phyloP scores from a whole-genome alignment of 1,139 yeast genomes.

The Protomyces inundatus region DNA sequence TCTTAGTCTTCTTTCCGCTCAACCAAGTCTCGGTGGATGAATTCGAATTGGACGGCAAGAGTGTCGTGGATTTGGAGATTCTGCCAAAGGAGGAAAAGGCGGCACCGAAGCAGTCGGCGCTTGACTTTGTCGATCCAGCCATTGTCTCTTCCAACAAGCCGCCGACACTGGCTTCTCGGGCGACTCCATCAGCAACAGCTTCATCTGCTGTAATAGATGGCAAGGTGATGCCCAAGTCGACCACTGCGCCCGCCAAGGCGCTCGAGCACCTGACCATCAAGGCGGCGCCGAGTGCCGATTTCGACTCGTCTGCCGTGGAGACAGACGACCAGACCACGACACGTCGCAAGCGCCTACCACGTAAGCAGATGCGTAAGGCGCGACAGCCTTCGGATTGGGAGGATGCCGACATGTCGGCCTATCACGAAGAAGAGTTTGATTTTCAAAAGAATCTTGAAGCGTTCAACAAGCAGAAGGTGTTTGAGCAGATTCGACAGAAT shows the following conservation, averaged over 20 bases:
- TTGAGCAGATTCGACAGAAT: background rate
- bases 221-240: background rate
- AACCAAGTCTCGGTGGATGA: background rate
- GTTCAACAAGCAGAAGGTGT: background rate
- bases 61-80: background rate
- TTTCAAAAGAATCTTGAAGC: background rate
- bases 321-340: background rate
- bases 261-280: background rate
- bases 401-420: background rate
- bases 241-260: background rate
- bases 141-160: background rate
- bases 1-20: background rate
- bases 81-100: background rate
- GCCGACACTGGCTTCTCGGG: background rate
- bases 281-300: background rate
- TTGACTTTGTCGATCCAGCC: background rate
- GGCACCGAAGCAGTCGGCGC: background rate
- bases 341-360: background rate
- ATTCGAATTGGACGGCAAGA: background rate
- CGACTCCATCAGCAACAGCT: background rate
- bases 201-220: background rate
- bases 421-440: background rate
- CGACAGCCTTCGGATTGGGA: background rate
- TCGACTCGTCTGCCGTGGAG: background rate
- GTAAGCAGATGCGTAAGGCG: background rate